Conservation (phyloP, 768 basidiomycete genomes). For the Kwoniella sp. region DNA sequence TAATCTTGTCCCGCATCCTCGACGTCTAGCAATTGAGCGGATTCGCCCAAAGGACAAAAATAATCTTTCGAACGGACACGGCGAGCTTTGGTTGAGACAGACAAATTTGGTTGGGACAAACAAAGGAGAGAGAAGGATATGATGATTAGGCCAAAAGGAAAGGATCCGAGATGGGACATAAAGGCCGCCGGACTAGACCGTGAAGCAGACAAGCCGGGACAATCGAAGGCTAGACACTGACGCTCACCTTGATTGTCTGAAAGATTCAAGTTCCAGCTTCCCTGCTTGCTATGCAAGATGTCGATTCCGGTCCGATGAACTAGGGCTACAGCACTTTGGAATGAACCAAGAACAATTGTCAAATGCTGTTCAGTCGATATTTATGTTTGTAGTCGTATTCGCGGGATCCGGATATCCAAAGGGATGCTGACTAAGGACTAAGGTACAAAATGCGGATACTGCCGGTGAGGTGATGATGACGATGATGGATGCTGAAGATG, state of each 20-base stretch:
- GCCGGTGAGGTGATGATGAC: conserved; percentile 6
- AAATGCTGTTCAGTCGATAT: neutral
- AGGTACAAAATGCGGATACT: neutral
- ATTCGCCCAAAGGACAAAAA: neutral
- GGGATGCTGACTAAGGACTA: conserved; percentile 3
- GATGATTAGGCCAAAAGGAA: neutral
- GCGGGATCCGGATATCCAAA: neutral
- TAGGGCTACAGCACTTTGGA: neutral
- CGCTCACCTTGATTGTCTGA: neutral
- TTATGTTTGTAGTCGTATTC: neutral
- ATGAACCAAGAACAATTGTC: neutral
- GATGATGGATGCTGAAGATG: neutral
- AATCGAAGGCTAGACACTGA: neutral
- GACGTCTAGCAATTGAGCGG: neutral
- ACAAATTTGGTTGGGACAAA: too few species aligned
- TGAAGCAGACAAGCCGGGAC: neutral
- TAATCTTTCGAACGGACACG: neutral
- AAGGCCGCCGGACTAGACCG: neutral
- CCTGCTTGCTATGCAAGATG: neutral
- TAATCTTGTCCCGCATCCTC: neutral
- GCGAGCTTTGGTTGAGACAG: neutral
- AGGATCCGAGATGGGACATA: neutral
- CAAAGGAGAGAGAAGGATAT: neutral
- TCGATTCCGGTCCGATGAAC: neutral
- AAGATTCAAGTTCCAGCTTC: neutral